Base-by-base conservation (phyloP, 129 eudicot species). In the Flaveria bidentis region DNA sequence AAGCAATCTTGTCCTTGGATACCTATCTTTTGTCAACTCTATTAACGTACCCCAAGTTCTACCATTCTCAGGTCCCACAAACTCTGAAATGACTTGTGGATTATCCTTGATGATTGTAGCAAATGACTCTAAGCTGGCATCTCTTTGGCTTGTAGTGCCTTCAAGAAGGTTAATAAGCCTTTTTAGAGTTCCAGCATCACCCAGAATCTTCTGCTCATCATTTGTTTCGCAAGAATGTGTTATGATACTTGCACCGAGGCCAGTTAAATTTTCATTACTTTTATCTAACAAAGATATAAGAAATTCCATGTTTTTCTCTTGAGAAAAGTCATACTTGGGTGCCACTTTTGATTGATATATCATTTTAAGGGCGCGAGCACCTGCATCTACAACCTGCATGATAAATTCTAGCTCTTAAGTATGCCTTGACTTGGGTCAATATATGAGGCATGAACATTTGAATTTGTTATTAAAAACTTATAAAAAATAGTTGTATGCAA, bases 291-390 rank as follows among this genome's bases (percentile, higher is more conserved):
- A 73, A n/a, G 99, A 87, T 53, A 83, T 71, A 74, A 95, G 87
- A 80, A 91, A 95, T 70, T 81, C 85, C 80, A 91, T 85, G 82
- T 88, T 95, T 57, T 91, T 83, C 55, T 74, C 82, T 76, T 83
- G 73, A 25, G 83, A 83, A 79, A 91, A 91, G 80, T 95, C 92
- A 67, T 85, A 95, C 80, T 89, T 91, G 2, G 97, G 97, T 75
- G 97, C 95, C 78, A 86, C 65, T 76, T 88, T 83, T 30, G 99
- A 95, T 60, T 87, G 97, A 82, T 91, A 95, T 49, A 95, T 89
- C 88, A 91, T 81, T 81, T 88, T 89, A 25, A 95, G 97, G 76
- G 99, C 85, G 76, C 99, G 97, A 71, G 99, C 99, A 80, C 80
- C 89, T 42, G 99, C 97, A 84, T 91, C 97, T 77, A 86, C 94